Conservation (phyloP, 2,329 filamentous ascomycete genomes). For the Coniochaeta sp. region DNA sequence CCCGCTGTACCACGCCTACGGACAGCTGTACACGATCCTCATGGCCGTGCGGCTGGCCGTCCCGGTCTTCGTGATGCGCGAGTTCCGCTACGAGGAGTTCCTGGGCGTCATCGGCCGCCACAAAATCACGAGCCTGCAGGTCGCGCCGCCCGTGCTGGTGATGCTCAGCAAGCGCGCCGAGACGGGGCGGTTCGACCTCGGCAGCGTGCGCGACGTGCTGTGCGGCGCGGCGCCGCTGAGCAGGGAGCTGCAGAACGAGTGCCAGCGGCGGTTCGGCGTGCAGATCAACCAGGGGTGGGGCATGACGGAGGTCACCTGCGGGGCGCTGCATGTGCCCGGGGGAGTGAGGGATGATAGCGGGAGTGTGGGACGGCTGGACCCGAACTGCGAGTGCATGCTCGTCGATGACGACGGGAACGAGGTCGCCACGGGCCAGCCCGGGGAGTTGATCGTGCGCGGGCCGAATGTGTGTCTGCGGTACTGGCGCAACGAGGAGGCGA, state of each 20-base stretch:
- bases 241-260: constrained; percentile 33
- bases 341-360: constrained; percentile 31
- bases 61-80: constrained; percentile 36
- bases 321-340: constrained; percentile 32
- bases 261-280: constrained; percentile 13
- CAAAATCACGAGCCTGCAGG: constrained; percentile 43
- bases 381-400: constrained; percentile 20
- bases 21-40: constrained; percentile 35
- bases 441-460: constrained; percentile 46
- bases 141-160: constrained; percentile 52
- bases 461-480: constrained; percentile 54
- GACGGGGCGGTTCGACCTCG: constrained; percentile 43
- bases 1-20: constrained; percentile 52
- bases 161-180: constrained; percentile 52
- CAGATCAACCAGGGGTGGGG: constrained; percentile 48
- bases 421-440: constrained; percentile 36
- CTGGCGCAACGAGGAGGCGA: constrained; percentile 49
- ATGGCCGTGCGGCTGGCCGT: constrained; percentile 40
- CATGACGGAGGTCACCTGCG: constrained; percentile 45
- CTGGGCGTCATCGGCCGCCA: constrained; percentile 40
- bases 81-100: constrained; percentile 47
- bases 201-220: constrained; percentile 35
- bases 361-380: constrained; percentile 31
- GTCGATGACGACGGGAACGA: constrained; percentile 46
- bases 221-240: constrained; percentile 48